Evolutionary conservation across 495 filamentous ascomycete species (phyloP).

Genomic region (Penicillium paxilli): DNA sequence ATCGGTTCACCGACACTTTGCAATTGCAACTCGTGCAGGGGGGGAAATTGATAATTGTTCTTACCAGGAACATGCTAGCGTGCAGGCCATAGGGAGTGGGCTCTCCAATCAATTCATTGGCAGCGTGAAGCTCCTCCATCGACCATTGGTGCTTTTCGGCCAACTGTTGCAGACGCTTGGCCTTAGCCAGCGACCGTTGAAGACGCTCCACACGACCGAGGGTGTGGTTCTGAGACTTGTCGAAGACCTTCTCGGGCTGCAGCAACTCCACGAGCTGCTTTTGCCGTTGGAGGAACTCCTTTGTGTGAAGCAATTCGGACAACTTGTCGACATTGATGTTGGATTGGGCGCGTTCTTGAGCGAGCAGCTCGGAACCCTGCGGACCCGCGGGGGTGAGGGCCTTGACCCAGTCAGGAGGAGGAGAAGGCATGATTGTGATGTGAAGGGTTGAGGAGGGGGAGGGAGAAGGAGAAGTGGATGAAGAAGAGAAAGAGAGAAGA

Average conservation of each 20-base stretch:
- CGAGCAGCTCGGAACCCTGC: slow-evolving; percentile 60
- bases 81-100: slow-evolving; percentile 69
- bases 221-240: slow-evolving; percentile 69
- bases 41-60: slow-evolving; percentile 1
- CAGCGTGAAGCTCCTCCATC: slow-evolving; percentile 58
- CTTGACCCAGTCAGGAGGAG: slow-evolving; percentile 63
- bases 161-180: slow-evolving; percentile 65
- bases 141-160: slow-evolving; percentile 62
- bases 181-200: slow-evolving; percentile 59
- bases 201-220: slow-evolving; percentile 64
- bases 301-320: slow-evolving; percentile 61
- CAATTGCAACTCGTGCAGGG: too few relatives aligned
- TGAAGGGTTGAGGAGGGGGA: background rate
- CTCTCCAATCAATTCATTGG: slow-evolving; percentile 64
- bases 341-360: slow-evolving; percentile 59
- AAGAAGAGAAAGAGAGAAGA: slow-evolving; percentile 10
- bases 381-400: slow-evolving; percentile 60
- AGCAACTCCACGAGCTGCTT: slow-evolving; percentile 54
- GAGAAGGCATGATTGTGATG: slow-evolving; percentile 32
- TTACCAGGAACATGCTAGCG: slow-evolving; percentile 64
- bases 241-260: slow-evolving; percentile 61
- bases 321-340: slow-evolving; percentile 58
- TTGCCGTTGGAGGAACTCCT: slow-evolving; percentile 54
- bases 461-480: background rate
- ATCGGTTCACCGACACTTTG: background rate